Evolutionary conservation across 2,329 filamentous ascomycete genomes (phyloP), one percentile per base, ranked within the genome.

Genomic region (Aspergillus pseudoglaucus): DNA sequence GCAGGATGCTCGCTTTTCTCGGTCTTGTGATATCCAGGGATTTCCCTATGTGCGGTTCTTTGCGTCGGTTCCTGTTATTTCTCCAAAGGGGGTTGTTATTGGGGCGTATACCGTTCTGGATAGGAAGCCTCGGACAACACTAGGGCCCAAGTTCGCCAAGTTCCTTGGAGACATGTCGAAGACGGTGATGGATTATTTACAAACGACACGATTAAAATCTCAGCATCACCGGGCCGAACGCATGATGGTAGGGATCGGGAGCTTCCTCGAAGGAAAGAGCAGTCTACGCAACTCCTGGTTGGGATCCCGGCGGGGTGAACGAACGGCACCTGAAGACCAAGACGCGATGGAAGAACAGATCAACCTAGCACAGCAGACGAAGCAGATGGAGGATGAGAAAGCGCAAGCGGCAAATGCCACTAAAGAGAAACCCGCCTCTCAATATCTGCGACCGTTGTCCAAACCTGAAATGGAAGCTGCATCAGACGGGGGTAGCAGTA

Each of bases 71-170:
- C 81, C 81, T 1, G 80, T 85, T 42, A 68, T 74, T 30, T 79
- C 76, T 3, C 74, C 72, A 1, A 74, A 72, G 44, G 74, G 77
- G 25, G 72, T 75, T 45, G 67, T 72, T 33, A 82, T 85, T 47
- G 82, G 82, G 12, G 72, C 73, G 4, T 82, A 79, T 52, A 74
- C 75, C 41, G 74, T 84, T 2, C 68, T 80, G 0, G 80, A 83
- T 51, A 74, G 81, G 44, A 68, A 70, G 25, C 73, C 76, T 0
- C 73, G 76, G 6, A 46, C 46, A 5, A 22, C 9, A 12, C 80
- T 81, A 51, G 68, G 83, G n/a, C 7, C 20, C 6, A 14, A 12
- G n/a, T 2, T 39, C 6, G 8, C 20, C 4, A 47, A 48, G 6
- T 56, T 54, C 15, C 32, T 56, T 60, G 68, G 73, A 44, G 79